phyloP scores from a whole-genome alignment of 1,284 basidiomycete species.

The Ustilago trichophora region DNA sequence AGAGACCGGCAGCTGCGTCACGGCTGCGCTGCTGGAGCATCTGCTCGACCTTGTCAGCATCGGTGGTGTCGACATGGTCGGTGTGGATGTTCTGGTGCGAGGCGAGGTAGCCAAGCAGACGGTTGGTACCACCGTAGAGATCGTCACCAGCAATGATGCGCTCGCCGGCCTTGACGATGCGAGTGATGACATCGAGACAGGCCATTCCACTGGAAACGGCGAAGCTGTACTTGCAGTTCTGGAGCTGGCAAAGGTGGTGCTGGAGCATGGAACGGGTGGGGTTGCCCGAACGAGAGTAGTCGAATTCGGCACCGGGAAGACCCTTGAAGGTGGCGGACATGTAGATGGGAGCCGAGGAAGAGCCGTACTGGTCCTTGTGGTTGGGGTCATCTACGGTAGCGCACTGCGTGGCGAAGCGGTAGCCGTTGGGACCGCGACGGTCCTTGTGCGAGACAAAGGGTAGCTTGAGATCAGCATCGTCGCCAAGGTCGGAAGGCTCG shows the following conservation, averaged over 20 bases:
- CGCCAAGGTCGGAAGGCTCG: constrained; percentile 40
- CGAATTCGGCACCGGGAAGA: constrained; percentile 81
- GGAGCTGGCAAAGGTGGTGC: constrained; percentile 63
- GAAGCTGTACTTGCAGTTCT: constrained; percentile 76
- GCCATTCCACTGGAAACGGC: constrained; percentile 97
- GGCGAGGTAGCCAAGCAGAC: constrained; percentile 88
- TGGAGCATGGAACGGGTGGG: constrained; percentile 76
- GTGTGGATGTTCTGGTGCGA: constrained; percentile 88
- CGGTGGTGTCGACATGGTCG: constrained; percentile 92
- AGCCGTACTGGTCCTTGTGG: constrained; percentile 94
- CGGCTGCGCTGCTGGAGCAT: constrained; percentile 50
- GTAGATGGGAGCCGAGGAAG: constrained; percentile 94
- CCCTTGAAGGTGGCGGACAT: constrained; percentile 99
- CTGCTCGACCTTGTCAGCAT: constrained; percentile 69
- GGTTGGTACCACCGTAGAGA: constrained; percentile 96
- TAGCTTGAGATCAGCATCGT: constrained; percentile 26
- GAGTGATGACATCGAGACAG: constrained; percentile 91
- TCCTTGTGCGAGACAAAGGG: constrained; percentile 50
- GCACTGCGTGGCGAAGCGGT: constrained; percentile 78
- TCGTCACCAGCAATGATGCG: constrained; percentile 97
- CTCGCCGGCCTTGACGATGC: constrained; percentile 90
- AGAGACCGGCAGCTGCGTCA: constrained; percentile 46
- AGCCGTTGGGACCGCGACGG: constrained; percentile 50
- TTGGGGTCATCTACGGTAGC: constrained; percentile 85
- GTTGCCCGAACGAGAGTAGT: constrained; percentile 95